Evolutionary conservation across 2,329 filamentous ascomycete species (phyloP), one percentile per base, ranked within the genome.

Genomic region (Pseudocercospora macadamiae): DNA sequence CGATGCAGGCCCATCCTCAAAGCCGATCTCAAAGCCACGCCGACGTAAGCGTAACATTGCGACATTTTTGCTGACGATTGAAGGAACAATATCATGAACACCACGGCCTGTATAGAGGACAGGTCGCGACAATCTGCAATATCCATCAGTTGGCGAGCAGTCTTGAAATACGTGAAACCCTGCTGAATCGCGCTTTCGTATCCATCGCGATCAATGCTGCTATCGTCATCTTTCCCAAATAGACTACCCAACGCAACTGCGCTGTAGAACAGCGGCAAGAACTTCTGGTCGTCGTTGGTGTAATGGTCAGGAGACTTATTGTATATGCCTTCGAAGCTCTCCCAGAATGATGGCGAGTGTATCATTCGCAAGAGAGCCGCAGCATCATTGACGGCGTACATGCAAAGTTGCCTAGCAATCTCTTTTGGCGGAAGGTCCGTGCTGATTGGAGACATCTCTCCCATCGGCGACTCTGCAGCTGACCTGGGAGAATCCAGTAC

Each of bases 271-370:
- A 82, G 66, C 12, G 80, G 79, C 32, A 82, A 66, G 55, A 81
- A 82, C 23, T 67, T 75, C 51, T 79, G 75, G 42, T 82, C 79
- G 10, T 76, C 71, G 57, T 77, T 75, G 14, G 71, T 74, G 62
- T 78, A 80, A 39, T 76, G 71, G 18, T 80, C 79, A 10, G 72
- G 63, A 1, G 89, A 80, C 19, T 80, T 86, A 64, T 89, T 85
- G 74, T 96, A 97, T 36, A 97, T 82, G 55, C 83, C 83, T 65
- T 96, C 87, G 62, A 96, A 83, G 68, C 85, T 86, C 59, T 84
- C 82, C 75, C 89, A 91, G 71, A 96, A 97, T 0, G 86, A 86
- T 0, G 93, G 93, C 51, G 89, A 80, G 70, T 97, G 92, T 4
- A 96, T 84, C 56, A 93, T 87, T 34, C 90, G 85, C 73, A 89